Evolutionary conservation across 352 stramenopile species (phyloP), one percentile per base, ranked within the genome.

Genomic region (Pythium insidiosum): DNA sequence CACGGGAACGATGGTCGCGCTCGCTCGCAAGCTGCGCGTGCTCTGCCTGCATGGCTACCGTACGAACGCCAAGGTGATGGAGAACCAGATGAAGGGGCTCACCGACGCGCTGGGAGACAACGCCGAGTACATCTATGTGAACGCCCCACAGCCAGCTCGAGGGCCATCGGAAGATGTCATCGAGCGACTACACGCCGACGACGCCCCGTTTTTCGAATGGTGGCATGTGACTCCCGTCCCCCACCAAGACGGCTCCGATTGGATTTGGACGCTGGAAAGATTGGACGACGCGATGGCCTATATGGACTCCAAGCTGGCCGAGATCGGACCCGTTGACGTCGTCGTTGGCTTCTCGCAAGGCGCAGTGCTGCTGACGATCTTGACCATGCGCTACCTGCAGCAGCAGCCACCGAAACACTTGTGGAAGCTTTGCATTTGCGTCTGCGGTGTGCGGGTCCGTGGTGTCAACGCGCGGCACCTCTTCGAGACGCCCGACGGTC

Each of bases 261-360:
- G 28, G 28, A 33, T 33, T 15, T 9, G 9, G 9, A 9, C 9
- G 6, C 34, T 39, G 7, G 18, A 20, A 7, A 39, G 16, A n/a
- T 19, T 77, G 22, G 61, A 73, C 3, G 52, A 65, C 40, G 45
- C 60, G 5, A 54, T 87, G 16, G 66, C 78, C 42, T 74, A 63
- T 37, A 66, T 93, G 47, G 56, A 80, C 34, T 48, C 76, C 20
- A 67, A 86, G 49, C 47, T 91, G 1, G 41, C 58, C 2, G 39
- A 68, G 25, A 46, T 88, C 15, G 81, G 78, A 11, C 73, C 81
- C 6, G 84, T 87, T 26, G 81, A 94, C 41, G 53, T 88, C 40
- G 71, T 83, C 15, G 33, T 89, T 6, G 77, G 76, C 12, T 94
- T 94, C 38, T 90, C 74, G 3, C 82, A 94, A 42, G 82, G 82